phyloP scores from a whole-genome alignment of 495 filamentous ascomycete genomes.

The Amphirosellinia nigrospora region DNA sequence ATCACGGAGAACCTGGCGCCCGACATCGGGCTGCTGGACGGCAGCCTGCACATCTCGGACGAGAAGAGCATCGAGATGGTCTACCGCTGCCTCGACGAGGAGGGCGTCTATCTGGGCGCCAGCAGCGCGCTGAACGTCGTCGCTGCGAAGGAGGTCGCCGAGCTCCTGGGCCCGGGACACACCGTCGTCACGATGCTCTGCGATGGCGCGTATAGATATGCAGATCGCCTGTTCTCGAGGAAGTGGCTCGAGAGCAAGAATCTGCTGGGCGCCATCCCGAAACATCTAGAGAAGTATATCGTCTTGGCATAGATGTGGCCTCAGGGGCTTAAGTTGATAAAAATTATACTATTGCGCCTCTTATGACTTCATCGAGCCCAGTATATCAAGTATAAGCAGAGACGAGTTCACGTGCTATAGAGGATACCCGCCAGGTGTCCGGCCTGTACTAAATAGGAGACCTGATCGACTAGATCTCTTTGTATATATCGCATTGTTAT shows the following conservation, averaged over 20 bases:
- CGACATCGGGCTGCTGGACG: constrained; percentile 85
- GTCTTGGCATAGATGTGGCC: constrained; percentile 69
- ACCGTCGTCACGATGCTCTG: constrained; percentile 93
- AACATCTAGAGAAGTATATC: constrained; percentile 88
- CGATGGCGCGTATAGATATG: constrained; percentile 96
- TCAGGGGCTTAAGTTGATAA: background rate
- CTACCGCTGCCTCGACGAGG: constrained; percentile 94
- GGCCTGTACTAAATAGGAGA: background rate
- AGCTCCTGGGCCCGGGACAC: constrained; percentile 86
- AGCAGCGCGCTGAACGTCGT: constrained; percentile 93
- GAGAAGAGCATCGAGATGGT: constrained; percentile 98
- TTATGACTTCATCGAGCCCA: background rate
- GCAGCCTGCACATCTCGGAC: constrained; percentile 83
- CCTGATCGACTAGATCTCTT: constrained; percentile 18
- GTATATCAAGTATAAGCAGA: background rate
- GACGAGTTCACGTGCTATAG: background rate
- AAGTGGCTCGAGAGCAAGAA: constrained; percentile 90
- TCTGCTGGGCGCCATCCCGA: constrained; percentile 80
- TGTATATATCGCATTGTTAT: constrained; percentile 32
- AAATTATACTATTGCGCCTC: background rate
- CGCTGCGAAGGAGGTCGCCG: constrained; percentile 91
- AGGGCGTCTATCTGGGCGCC: constrained; percentile 94
- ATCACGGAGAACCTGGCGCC: constrained; percentile 90
- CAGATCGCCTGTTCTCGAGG: constrained; percentile 86
- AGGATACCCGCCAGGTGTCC: background rate